Percentiles rank a stretch among this genome's conserved stretches.
phyloP scores from a whole-genome alignment of 768 basidiomycete species.

The Amanita phalloides region DNA sequence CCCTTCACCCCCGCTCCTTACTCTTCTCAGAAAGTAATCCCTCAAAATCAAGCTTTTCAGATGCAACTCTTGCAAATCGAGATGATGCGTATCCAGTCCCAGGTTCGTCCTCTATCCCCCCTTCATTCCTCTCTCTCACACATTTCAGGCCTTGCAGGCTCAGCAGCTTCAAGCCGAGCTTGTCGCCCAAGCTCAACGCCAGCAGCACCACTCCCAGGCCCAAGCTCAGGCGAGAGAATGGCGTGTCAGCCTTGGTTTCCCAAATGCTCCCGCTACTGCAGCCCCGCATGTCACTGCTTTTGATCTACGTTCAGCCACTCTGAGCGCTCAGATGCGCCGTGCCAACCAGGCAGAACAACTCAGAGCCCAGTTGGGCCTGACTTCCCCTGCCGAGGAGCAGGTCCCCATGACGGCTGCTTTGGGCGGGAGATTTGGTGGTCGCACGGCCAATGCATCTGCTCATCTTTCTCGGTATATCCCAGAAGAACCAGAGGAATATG shows the following conservation, averaged over 20 bases:
- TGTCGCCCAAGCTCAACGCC: conserved; percentile 46
- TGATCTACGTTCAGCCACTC: conserved; percentile 47
- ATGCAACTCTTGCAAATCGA: conserved; percentile 84
- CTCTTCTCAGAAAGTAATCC: conserved; percentile 20
- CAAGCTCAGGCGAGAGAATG: conserved; percentile 32
- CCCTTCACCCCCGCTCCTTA: conserved; percentile 33
- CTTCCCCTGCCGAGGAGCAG: conserved; percentile 35
- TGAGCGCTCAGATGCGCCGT: conserved; percentile 54
- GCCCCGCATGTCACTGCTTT: conserved; percentile 55
- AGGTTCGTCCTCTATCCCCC: conserved; percentile 11
- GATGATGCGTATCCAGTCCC: conserved; percentile 70
- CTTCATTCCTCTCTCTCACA: conserved; percentile 8
- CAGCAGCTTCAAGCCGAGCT: conserved; percentile 72
- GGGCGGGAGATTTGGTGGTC: conserved; percentile 67
- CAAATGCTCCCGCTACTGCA: conserved; percentile 58
- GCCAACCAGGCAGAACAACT: conserved; percentile 60
- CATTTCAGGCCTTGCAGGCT: conserved; percentile 47
- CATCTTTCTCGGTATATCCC: conserved; percentile 21
- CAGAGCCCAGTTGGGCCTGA: conserved; percentile 45
- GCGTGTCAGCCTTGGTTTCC: conserved; percentile 33
- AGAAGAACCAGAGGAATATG: conserved; percentile 21
- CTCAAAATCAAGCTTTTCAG: conserved; percentile 55
- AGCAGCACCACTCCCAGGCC: conserved; percentile 33
- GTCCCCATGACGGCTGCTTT: conserved; percentile 76
- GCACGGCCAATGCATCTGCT: conserved; percentile 35